A percentile compares a stretch with the other conserved stretches of the same genome.
These are phyloP conservation scores for Elongisporangium prolatum DNA, from an alignment of 352 stramenopile species.

Conservation along the genomic window DNA sequence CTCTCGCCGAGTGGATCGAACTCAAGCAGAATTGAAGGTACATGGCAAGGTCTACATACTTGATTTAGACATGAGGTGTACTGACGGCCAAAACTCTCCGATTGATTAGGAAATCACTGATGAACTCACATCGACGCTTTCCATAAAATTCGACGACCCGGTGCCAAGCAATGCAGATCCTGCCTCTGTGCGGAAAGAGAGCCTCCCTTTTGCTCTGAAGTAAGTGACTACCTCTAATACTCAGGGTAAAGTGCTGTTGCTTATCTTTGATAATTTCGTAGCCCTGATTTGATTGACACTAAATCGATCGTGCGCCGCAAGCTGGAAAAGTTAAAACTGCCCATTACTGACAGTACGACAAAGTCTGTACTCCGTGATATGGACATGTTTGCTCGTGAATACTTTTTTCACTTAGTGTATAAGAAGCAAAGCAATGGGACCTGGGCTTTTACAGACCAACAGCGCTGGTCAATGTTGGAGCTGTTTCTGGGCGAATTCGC, in stretches of 20 bases:
- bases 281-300: background rate
- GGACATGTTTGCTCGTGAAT: conserved; percentile 20
- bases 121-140: background rate
- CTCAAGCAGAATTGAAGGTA: conserved; percentile 9
- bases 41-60: background rate
- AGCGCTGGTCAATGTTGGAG: conserved; percentile 20
- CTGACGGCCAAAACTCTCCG: background rate
- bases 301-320: background rate
- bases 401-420: conserved; percentile 15
- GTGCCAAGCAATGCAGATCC: background rate
- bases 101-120: background rate
- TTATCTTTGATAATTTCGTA: background rate
- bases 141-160: background rate
- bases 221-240: background rate
- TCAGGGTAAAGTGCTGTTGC: background rate
- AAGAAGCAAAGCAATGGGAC: background rate
- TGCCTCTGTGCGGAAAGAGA: background rate
- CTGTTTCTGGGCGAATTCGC: conserved; percentile 33
- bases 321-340: background rate
- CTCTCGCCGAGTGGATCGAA: conserved; percentile 21
- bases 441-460: conserved; percentile 3
- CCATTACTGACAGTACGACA: background rate
- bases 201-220: background rate
- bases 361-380: conserved; percentile 6
- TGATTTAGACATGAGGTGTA: background rate